Evolutionary conservation across 2,329 filamentous ascomycete genomes (phyloP).

Genomic region (Fusarium succisae): DNA sequence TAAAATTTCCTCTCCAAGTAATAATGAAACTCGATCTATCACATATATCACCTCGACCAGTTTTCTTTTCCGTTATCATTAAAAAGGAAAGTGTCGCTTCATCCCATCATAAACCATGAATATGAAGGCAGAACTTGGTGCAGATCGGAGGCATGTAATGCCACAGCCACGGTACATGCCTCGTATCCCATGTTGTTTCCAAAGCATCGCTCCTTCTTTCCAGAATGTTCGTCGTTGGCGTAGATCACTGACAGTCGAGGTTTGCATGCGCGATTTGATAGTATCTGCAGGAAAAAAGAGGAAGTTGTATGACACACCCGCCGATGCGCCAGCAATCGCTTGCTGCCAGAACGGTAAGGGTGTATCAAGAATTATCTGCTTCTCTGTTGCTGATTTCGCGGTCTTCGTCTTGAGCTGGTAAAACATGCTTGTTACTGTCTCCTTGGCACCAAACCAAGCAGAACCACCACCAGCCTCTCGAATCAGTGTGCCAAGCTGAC

Average conservation of each 20-base stretch:
- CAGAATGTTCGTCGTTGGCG: constrained; percentile 73
- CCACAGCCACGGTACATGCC: constrained; percentile 95
- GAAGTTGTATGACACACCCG: constrained; percentile 96
- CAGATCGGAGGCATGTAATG: constrained; percentile 87
- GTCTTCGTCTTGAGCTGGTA: constrained; percentile 63
- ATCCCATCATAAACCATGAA: constrained; percentile 94
- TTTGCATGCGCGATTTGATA: constrained; percentile 97
- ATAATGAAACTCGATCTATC: background rate
- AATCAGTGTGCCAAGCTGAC: constrained; percentile 91
- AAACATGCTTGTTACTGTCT: constrained; percentile 79
- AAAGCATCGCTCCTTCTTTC: constrained; percentile 77
- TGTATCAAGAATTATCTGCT: constrained; percentile 54
- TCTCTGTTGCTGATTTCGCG: constrained; percentile 52
- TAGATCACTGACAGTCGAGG: constrained; percentile 71
- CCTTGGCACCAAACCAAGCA: constrained; percentile 94
- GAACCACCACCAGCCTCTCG: constrained; percentile 92
- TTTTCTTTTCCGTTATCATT: constrained; percentile 18
- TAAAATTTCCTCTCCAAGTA: constrained; percentile 7
- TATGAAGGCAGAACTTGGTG: constrained; percentile 97
- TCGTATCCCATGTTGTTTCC: constrained; percentile 80
- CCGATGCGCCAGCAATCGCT: constrained; percentile 84
- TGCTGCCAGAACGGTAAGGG: constrained; percentile 85
- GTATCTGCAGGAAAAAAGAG: constrained; percentile 97
- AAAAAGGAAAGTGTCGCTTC: constrained; percentile 71
- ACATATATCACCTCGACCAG: background rate